Percentiles rank a stretch among this genome's conserved stretches.
These are phyloP conservation scores for Rubus parviflorus DNA, from an alignment of 306 rosid species.

Conservation along the genomic window DNA sequence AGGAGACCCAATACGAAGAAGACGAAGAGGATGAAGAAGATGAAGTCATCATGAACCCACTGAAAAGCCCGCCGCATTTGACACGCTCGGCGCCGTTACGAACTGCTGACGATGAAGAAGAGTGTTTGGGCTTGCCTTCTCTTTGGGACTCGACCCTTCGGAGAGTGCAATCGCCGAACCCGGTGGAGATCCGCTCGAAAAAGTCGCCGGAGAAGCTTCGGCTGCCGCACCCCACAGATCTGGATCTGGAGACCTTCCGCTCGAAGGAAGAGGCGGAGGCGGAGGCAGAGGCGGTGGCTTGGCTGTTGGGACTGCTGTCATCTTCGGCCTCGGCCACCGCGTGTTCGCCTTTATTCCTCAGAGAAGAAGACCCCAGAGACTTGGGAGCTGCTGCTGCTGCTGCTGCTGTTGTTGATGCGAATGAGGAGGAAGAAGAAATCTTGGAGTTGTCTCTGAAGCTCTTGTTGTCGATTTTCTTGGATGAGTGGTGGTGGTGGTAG, in stretches of 20 bases:
- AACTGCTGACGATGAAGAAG: conserved; percentile 8
- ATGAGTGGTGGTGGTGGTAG: conserved; percentile 35
- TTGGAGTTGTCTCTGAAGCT: conserved; percentile 26
- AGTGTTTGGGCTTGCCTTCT: conserved; percentile 58
- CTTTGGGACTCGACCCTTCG: conserved; percentile 89
- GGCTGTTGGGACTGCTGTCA: conserved; percentile 46
- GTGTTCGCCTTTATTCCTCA: conserved; percentile 15
- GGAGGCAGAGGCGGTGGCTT: conserved; percentile 40
- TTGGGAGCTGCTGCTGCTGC: background rate
- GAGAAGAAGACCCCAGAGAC: conserved; percentile 17
- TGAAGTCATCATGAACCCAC: conserved; percentile 82
- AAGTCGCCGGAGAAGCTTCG: conserved; percentile 93
- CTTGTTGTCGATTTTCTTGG: conserved; percentile 24
- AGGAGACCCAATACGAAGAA: conserved; percentile 70
- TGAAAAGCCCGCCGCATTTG: conserved; percentile 75
- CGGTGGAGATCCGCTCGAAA: conserved; percentile 97
- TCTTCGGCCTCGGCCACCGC: conserved; percentile 31
- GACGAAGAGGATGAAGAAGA: conserved; percentile 69
- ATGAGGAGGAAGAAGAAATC: conserved; percentile 21
- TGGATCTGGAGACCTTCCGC: conserved; percentile 89
- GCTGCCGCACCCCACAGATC: conserved; percentile 98
- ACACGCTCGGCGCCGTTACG: conserved; percentile 50
- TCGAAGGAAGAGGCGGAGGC: conserved; percentile 68
- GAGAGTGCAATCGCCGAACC: conserved; percentile 90
- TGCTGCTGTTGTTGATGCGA: background rate